Evolutionary conservation across 2,329 filamentous ascomycete species (phyloP), one percentile per base, ranked within the genome.

Genomic region (Ploettnerulaceae sp.): DNA sequence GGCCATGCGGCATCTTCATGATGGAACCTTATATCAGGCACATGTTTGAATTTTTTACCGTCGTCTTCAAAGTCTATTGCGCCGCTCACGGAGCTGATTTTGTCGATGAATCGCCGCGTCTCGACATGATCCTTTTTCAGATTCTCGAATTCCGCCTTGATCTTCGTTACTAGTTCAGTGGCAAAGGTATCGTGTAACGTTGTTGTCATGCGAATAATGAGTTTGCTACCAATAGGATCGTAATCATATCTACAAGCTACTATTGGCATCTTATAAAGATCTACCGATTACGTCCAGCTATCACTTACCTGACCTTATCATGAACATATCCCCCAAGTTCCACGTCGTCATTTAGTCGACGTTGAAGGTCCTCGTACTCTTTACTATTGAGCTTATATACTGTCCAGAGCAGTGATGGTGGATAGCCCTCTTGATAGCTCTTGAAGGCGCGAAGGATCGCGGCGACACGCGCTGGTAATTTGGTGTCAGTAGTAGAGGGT

Each of bases 51-150:
- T 24, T 50, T 53, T 49, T 44, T 43, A 36, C 34, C 26, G 18
- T 51, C 71, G 1, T 56, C 48, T 45, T 49, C 46, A 43, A 54
- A 51, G 41, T 54, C 20, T 39, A 54, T 44, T 46, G 33, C 42
- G 35, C 48, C 45, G 45, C 31, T 54, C 22, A 51, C 40, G 40
- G 39, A 47, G 40, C 38, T 52, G 42, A 49, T 52, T 47, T 49
- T 47, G 37, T 48, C 34, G n/a, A 53, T 45, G 20, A 50, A 53
- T 36, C 26, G 37, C 34, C 35, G 35, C 47, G 44, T 38, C 31
- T 42, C 26, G 20, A 50, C 33, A 48, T 49, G 32, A 36, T 41
- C 48, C 32, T 42, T 38, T 18, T 28, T 25, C 15, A 48, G 39
- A 38, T 25, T 34, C 32, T 48, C 18, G 9, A 48, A 48, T 38